Percentiles rank a stretch among this genome's conserved stretches.
Conservation (phyloP, 805 yeast genomes). For the Grigorovia humatica region DNA sequence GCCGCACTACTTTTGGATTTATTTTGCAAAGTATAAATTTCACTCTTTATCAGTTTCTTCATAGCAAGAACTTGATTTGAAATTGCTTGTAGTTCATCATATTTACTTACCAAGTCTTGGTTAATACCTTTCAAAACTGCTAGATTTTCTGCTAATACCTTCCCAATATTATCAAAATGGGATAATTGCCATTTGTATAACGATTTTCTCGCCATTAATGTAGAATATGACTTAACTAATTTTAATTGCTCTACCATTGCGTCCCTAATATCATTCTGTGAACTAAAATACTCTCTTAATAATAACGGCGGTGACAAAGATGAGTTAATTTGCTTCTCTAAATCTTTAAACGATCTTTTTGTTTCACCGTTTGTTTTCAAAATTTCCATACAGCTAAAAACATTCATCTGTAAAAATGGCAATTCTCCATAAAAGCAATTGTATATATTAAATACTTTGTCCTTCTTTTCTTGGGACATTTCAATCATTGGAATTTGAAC, state of each 20-base stretch:
- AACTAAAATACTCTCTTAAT: slow-evolving; percentile 38
- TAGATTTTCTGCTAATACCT: slow-evolving; percentile 22
- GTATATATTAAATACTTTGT: slow-evolving; percentile 10
- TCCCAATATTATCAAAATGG: slow-evolving; percentile 37
- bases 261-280: slow-evolving; percentile 31
- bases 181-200: slow-evolving; percentile 59
- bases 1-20: slow-evolving; percentile 6
- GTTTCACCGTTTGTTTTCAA: slow-evolving; percentile 42
- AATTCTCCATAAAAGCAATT: slow-evolving; percentile 17
- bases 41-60: slow-evolving; percentile 12
- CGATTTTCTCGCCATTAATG: slow-evolving; percentile 41
- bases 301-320: slow-evolving; percentile 49
- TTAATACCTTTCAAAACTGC: slow-evolving; percentile 17
- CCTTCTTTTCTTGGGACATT: slow-evolving; percentile 1
- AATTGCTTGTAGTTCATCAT: slow-evolving; percentile 7
- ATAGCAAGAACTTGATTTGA: slow-evolving; percentile 9
- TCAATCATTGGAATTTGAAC: slow-evolving; percentile 6
- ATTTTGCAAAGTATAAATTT: slow-evolving; percentile 14
- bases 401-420: slow-evolving; percentile 35
- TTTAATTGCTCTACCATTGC: slow-evolving; percentile 40
- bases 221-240: slow-evolving; percentile 39
- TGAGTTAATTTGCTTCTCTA: slow-evolving; percentile 37
- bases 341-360: slow-evolving; percentile 34
- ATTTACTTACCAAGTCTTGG: slow-evolving; percentile 10
- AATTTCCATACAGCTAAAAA: slow-evolving; percentile 46